Conservation (phyloP, 371 early-diverging fungal species). For the Rhizopus microsporus region DNA sequence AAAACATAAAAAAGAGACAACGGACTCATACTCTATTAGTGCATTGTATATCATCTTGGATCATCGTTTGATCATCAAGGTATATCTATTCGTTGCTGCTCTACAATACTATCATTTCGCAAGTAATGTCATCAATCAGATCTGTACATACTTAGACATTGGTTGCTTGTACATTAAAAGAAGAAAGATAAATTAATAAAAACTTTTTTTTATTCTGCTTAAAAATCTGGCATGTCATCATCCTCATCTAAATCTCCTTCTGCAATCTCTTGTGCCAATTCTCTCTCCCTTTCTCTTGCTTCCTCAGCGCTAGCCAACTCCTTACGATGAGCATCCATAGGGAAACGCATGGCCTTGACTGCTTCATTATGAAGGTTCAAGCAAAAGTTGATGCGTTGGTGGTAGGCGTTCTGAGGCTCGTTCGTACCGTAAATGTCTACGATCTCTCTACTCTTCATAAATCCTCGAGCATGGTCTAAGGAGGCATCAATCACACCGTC, state of each 20-base stretch:
- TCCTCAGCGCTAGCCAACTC: conserved; percentile 87
- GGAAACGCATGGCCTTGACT: conserved; percentile 97
- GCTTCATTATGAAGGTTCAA: conserved; percentile 94
- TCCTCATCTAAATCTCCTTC: conserved; percentile 85
- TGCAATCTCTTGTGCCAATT: conserved; percentile 89
- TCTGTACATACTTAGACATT: conserved; percentile 83
- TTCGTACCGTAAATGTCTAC: conserved; percentile 94
- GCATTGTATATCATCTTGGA: conserved; percentile 9
- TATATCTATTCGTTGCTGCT: conserved; percentile 29
- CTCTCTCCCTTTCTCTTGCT: conserved; percentile 87
- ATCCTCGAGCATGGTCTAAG: conserved; percentile 92
- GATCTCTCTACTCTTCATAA: conserved; percentile 90
- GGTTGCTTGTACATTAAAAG: conserved; percentile 82
- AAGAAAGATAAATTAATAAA: conserved; percentile 19
- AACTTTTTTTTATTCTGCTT: conserved; percentile 14
- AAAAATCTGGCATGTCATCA: conserved; percentile 58
- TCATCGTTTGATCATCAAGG: conserved; percentile 27
- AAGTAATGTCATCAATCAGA: conserved; percentile 72
- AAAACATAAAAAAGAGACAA: not conserved
- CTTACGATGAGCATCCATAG: conserved; percentile 78
- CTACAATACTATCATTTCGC: conserved; percentile 70
- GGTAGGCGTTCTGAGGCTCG: conserved; percentile 94
- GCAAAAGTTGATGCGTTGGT: conserved; percentile 94
- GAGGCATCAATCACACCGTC: conserved; percentile 98
- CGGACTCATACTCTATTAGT: conserved; percentile 1